Evolutionary conservation across 108 stramenopile genomes (phyloP).

Genomic region (Stephanodiscus minutulus): DNA sequence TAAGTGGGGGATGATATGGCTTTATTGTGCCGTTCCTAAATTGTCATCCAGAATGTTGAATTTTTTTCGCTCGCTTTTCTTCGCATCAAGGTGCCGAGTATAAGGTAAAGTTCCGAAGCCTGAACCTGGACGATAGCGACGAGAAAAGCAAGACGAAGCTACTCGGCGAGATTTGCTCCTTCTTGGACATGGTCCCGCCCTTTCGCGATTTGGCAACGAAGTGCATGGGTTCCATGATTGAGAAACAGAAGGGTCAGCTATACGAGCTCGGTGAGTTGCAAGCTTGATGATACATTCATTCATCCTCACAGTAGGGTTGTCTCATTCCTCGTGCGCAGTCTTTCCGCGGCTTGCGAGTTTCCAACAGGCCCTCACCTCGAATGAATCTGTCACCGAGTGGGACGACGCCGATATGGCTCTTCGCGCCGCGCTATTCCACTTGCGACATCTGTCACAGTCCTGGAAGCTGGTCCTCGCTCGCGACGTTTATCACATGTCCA

Average conservation of each 20-base stretch:
- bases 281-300: neutral
- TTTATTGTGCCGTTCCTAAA: neutral
- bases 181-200: conserved; percentile 84
- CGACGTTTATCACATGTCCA: conserved; percentile 57
- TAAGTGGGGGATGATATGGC: conserved; percentile 19
- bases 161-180: conserved; percentile 68
- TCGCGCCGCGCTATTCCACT: conserved; percentile 69
- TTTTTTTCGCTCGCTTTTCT: neutral
- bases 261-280: conserved; percentile 47
- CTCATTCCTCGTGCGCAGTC: conserved; percentile 22
- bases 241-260: conserved; percentile 67
- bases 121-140: conserved; percentile 7
- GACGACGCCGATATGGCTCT: conserved; percentile 84
- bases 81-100: conserved; percentile 56
- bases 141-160: conserved; percentile 45
- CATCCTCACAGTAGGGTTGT: no score
- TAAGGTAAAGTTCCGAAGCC: conserved; percentile 49
- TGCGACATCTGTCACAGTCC: conserved; percentile 66
- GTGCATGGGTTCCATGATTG: conserved; percentile 74
- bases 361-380: conserved; percentile 57
- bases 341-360: conserved; percentile 57
- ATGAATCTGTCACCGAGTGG: conserved; percentile 79
- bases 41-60: neutral
- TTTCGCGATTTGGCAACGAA: conserved; percentile 80
- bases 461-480: conserved; percentile 72